These are phyloP conservation scores for Grigorovia yakushimaensis DNA, from an alignment of 805 yeast genomes.

Conservation along the genomic window DNA sequence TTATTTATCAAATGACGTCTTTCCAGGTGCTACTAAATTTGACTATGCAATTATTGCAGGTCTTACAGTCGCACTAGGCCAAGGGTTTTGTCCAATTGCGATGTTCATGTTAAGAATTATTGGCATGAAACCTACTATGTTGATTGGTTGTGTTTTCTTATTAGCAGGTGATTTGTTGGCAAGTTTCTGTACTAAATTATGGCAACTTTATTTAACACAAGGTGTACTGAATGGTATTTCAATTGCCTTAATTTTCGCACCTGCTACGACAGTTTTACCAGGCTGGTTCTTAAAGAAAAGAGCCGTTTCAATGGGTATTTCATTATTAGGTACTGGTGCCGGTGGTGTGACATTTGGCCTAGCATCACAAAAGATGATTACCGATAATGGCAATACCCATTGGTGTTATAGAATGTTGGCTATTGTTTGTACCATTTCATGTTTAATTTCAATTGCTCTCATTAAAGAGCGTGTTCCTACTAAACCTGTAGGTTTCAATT, in stretches of 20 bases:
- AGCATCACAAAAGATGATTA: constrained; percentile 34
- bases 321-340: constrained; percentile 42
- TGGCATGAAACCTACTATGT: constrained; percentile 41
- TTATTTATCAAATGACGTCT: constrained; percentile 42
- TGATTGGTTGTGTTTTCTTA: constrained; percentile 41
- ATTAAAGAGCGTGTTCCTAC: constrained; percentile 36
- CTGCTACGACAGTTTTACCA: constrained; percentile 52
- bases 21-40: constrained; percentile 43
- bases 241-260: constrained; percentile 45
- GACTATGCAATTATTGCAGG: constrained; percentile 67
- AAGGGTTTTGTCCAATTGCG: constrained; percentile 50
- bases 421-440: constrained; percentile 30
- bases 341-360: constrained; percentile 41
- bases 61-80: constrained; percentile 45
- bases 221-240: constrained; percentile 51
- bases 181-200: constrained; percentile 44
- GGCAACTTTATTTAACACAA: constrained; percentile 63
- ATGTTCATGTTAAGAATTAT: constrained; percentile 38
- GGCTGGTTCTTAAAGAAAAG: constrained; percentile 62
- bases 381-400: constrained; percentile 33
- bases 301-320: constrained; percentile 43
- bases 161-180: constrained; percentile 52
- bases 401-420: constrained; percentile 41
- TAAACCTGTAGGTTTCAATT: constrained; percentile 22
- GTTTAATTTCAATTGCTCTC: constrained; percentile 33